Conservation (phyloP, 108 stramenopile genomes). For the Fragilariopsis cylindrus region DNA sequence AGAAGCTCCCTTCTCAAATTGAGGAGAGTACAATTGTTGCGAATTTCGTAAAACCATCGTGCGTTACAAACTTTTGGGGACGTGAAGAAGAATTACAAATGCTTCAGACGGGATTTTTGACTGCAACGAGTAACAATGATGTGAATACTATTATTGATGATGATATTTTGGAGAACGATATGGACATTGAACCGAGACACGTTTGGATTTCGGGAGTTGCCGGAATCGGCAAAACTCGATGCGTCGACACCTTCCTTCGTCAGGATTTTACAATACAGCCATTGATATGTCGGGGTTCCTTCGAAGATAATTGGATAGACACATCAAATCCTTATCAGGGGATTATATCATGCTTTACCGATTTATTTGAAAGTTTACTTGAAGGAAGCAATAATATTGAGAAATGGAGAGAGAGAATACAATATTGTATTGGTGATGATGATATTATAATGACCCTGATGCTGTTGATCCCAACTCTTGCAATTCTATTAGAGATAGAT, state of each 20-base stretch:
- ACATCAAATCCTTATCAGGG: conserved; percentile 1
- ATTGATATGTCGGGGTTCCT: conserved; percentile 10
- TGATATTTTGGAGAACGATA: neutral
- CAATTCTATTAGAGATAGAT: neutral
- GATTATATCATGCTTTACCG: conserved; percentile 12
- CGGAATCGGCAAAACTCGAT: conserved; percentile 11
- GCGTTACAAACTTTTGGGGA: conserved; percentile 7
- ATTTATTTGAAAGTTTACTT: conserved; percentile 5
- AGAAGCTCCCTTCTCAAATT: neutral
- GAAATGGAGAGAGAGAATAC: conserved; percentile 4
- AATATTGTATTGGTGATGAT: neutral
- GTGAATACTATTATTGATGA: neutral
- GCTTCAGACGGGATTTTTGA: neutral
- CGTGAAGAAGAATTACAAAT: neutral
- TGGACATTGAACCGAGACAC: neutral
- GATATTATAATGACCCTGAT: neutral
- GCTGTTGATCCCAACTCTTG: conserved; percentile 2
- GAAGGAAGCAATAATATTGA: neutral
- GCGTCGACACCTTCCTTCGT: neutral
- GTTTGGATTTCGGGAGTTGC: conserved; percentile 9
- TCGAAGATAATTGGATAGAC: conserved; percentile 1
- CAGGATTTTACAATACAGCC: neutral
- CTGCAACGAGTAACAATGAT: neutral
- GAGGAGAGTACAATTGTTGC: neutral
- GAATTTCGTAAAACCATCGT: neutral